Evolutionary conservation across 2,329 filamentous ascomycete genomes (phyloP).

Genomic region (Penicillium rolfsii): DNA sequence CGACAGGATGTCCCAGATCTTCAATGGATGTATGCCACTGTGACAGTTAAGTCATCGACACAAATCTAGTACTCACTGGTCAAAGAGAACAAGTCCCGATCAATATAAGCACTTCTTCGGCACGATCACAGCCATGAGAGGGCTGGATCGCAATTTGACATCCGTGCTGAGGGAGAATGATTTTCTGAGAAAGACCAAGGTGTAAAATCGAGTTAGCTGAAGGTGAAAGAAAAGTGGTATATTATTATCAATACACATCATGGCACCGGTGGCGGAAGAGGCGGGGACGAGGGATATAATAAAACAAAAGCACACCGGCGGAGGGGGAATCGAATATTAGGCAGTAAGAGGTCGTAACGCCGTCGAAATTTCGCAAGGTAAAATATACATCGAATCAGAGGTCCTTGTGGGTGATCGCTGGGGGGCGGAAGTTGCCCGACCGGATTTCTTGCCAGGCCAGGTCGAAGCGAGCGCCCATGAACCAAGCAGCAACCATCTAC

Average conservation of each 20-base stretch:
- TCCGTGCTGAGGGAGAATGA: slow-evolving; percentile 71
- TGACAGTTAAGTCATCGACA: slow-evolving; percentile 37
- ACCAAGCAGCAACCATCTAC: slow-evolving; percentile 76
- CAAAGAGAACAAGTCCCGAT: slow-evolving; percentile 31
- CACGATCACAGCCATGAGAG: slow-evolving; percentile 86
- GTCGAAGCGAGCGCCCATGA: slow-evolving; percentile 82
- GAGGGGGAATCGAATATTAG: slow-evolving; percentile 32
- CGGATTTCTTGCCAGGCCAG: slow-evolving; percentile 62
- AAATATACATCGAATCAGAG: slow-evolving; percentile 37
- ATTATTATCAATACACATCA: slow-evolving; percentile 41
- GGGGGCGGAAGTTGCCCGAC: slow-evolving; percentile 51
- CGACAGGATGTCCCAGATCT: slow-evolving; percentile 45
- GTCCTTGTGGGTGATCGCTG: slow-evolving; percentile 45
- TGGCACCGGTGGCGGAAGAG: slow-evolving; percentile 23
- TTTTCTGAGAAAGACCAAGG: neutral
- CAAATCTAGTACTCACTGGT: slow-evolving; percentile 51
- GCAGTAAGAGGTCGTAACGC: slow-evolving; percentile 38
- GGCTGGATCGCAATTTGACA: slow-evolving; percentile 99
- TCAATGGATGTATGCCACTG: slow-evolving; percentile 51
- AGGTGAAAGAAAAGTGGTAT: slow-evolving; percentile 23
- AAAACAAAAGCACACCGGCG: slow-evolving; percentile 35
- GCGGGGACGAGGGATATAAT: slow-evolving; percentile 27
- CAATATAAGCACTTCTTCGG: slow-evolving; percentile 97
- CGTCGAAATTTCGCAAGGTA: slow-evolving; percentile 25
- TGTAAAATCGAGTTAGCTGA: slow-evolving; percentile 3